Conservation (phyloP, 139 green algal genomes). For the Mesotaenium endlicherianum region DNA sequence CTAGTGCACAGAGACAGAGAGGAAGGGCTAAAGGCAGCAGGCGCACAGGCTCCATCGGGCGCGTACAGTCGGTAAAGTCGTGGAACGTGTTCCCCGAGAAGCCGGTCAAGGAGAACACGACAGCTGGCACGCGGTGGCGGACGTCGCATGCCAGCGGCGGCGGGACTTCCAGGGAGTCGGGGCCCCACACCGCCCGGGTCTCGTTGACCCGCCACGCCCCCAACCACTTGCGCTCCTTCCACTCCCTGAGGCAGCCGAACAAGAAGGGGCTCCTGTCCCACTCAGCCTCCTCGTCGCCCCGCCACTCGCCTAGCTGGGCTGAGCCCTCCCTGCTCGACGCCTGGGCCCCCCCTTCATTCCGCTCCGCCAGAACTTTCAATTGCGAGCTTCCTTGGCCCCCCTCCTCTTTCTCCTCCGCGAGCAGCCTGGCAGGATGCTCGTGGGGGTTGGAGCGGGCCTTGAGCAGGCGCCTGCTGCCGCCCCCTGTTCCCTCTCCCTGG, state of each 20-base stretch:
- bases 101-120: conserved; percentile 8
- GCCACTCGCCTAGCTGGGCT: not conserved
- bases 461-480: not conserved
- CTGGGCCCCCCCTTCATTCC: not conserved
- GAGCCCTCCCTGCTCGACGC: not conserved
- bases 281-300: not conserved
- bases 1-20: no score
- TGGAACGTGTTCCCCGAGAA: conserved; percentile 14
- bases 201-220: not conserved
- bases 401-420: not conserved
- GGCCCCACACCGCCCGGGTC: not conserved
- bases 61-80: not conserved
- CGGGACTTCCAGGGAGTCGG: not conserved
- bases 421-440: not conserved
- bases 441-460: no score
- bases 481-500: not conserved
- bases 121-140: not conserved
- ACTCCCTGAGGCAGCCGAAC: not conserved
- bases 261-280: not conserved
- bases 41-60: no score
- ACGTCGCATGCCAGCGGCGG: not conserved
- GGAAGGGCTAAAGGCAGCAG: no score
- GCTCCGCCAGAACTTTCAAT: not conserved
- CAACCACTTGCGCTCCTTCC: not conserved
- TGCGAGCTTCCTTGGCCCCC: not conserved